Percentiles rank a stretch among this genome's conserved stretches.
Conservation (phyloP, 2,329 filamentous ascomycete species). For the Cladorrhinum sp. region DNA sequence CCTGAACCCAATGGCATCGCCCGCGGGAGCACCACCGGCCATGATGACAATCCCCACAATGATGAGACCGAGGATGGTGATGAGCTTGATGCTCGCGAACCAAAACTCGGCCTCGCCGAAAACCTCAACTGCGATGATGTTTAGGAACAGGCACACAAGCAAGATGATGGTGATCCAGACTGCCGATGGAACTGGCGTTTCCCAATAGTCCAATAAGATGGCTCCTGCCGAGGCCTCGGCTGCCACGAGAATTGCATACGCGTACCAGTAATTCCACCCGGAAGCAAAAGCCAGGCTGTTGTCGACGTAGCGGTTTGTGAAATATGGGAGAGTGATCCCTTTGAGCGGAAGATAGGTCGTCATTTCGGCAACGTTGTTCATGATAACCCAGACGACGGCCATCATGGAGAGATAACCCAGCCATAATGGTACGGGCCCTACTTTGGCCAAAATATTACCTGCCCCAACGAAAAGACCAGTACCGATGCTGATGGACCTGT, state of each 20-base stretch:
- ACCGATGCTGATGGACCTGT: constrained; percentile 25
- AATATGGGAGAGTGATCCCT: constrained; percentile 56
- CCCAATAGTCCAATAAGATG: constrained; percentile 61
- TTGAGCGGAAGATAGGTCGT: constrained; percentile 52
- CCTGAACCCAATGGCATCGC: constrained; percentile 47
- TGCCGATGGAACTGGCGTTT: constrained; percentile 46
- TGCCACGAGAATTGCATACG: constrained; percentile 56
- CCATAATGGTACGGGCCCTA: constrained; percentile 63
- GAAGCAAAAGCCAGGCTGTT: constrained; percentile 54
- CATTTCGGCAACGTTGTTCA: constrained; percentile 56
- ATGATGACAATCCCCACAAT: constrained; percentile 55
- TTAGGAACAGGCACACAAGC: constrained; percentile 51
- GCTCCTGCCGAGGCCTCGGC: constrained; percentile 57
- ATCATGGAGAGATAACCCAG: constrained; percentile 64
- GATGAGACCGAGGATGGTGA: constrained; percentile 56
- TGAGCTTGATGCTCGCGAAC: constrained; percentile 59
- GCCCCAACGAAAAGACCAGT: constrained; percentile 31
- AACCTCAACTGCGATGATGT: constrained; percentile 54
- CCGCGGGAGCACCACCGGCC: constrained; percentile 52
- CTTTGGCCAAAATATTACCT: constrained; percentile 30
- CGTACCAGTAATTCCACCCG: constrained; percentile 63
- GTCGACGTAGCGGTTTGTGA: constrained; percentile 54
- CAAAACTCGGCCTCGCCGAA: constrained; percentile 63
- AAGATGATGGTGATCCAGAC: constrained; percentile 61
- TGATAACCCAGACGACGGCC: constrained; percentile 50